Evolutionary conservation across 805 yeast species (phyloP).

Genomic region (Priceomyces carsonii): DNA sequence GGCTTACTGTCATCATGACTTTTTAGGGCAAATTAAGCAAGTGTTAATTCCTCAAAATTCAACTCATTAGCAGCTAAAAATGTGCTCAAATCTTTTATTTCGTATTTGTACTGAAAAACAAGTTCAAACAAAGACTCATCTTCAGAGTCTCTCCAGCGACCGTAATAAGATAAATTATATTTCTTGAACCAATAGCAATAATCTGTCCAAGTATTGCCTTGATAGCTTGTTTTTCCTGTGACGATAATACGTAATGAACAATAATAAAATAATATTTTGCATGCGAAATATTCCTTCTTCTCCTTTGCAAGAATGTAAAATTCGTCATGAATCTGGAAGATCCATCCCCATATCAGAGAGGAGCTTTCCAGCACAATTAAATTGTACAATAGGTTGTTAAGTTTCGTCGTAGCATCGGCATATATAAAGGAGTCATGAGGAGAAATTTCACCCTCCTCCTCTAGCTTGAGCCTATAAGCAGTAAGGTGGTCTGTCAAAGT

Average conservation of each 20-base stretch:
- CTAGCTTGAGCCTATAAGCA: conserved; percentile 2
- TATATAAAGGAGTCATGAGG: conserved; percentile 1
- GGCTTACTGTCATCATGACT: too few relatives aligned
- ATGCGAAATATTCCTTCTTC: conserved; percentile 4
- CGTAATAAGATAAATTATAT: conserved; percentile 1
- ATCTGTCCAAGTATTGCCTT: conserved; percentile 5
- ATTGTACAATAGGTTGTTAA: conserved; percentile 1
- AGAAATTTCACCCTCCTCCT: conserved; percentile 2
- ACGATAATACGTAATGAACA: conserved; percentile 2
- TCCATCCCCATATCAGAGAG: conserved; percentile 1
- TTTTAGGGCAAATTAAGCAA: too few relatives aligned
- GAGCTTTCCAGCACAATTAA: conserved; percentile 2
- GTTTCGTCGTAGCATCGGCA: conserved; percentile 1
- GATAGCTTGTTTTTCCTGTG: conserved; percentile 2
- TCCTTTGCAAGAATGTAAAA: conserved; percentile 1
- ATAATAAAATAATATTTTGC: conserved; percentile 4
- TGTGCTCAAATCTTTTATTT: conserved; percentile 4
- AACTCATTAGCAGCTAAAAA: conserved; percentile 3
- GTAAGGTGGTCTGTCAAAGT: conserved; percentile 3
- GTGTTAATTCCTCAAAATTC: too few relatives aligned
- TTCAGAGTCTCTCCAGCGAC: conserved; percentile 5
- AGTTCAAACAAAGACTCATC: conserved; percentile 1
- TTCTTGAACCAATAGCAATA: conserved; percentile 5
- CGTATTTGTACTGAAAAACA: conserved; percentile 3
- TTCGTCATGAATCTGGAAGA: not conserved